Evolutionary conservation across 306 rosid species (phyloP).

Genomic region (Luffa aegyptiaca): DNA sequence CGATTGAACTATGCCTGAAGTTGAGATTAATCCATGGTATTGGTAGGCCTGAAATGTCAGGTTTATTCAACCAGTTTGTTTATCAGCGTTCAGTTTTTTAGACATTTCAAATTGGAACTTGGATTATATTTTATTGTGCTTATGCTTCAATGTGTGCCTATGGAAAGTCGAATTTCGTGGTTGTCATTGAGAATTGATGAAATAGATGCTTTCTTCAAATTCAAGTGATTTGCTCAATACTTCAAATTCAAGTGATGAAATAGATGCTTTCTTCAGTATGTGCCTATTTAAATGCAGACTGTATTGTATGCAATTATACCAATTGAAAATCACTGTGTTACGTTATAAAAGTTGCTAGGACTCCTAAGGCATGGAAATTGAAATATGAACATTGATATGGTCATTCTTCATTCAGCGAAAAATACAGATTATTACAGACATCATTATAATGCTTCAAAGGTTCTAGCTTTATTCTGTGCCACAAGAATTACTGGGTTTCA

Average conservation of each 20-base stretch:
- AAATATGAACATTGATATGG: neutral
- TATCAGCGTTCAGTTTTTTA: constrained; percentile 3
- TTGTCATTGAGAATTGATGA: constrained; percentile 1
- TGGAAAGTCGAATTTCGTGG: neutral
- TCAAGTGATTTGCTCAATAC: constrained; percentile 3
- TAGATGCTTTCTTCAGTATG: neutral
- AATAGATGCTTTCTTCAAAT: neutral
- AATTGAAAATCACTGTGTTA: neutral
- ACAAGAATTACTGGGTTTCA: neutral
- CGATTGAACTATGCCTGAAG: constrained; percentile 90
- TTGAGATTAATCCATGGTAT: neutral
- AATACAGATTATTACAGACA: neutral
- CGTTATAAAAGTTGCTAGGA: neutral
- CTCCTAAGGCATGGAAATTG: neutral
- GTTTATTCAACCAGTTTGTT: neutral
- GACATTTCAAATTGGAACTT: neutral
- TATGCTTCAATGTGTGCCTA: constrained; percentile 11
- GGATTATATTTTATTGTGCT: neutral
- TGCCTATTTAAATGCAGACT: neutral
- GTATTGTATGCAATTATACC: neutral
- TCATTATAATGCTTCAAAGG: neutral
- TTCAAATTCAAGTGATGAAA: neutral
- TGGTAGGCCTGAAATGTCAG: neutral
- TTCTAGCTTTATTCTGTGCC: neutral
- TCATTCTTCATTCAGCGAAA: neutral